These are phyloP conservation scores for Homolaphlyctis polyrhiza DNA, from an alignment of 371 early-diverging fungal genomes.

Conservation along the genomic window DNA sequence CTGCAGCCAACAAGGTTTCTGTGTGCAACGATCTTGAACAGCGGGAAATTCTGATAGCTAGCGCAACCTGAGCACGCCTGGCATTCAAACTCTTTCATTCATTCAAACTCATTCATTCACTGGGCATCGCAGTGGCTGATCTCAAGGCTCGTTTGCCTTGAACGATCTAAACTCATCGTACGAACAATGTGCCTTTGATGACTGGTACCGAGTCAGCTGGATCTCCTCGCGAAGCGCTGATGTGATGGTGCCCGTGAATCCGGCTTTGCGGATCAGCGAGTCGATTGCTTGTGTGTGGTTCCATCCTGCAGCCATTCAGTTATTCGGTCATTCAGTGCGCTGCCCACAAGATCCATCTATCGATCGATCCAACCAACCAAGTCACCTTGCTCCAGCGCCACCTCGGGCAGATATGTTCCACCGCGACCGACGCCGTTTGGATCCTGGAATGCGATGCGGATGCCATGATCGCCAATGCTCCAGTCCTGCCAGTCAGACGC, in stretches of 20 bases:
- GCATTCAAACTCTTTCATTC: too few species aligned
- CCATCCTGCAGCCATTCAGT: conserved; percentile 57
- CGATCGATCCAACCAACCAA: neutral
- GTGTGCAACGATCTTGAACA: too few species aligned
- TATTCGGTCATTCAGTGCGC: conserved; percentile 27
- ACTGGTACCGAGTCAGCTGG: conserved; percentile 78
- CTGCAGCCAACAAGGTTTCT: too few species aligned
- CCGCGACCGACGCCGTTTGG: conserved; percentile 42
- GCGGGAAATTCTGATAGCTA: too few species aligned
- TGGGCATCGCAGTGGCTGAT: too few species aligned
- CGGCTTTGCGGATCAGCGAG: conserved; percentile 81
- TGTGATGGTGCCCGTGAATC: conserved; percentile 60
- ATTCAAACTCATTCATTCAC: too few species aligned
- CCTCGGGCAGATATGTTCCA: conserved; percentile 91
- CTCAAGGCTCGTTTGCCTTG: too few species aligned
- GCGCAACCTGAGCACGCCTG: too few species aligned
- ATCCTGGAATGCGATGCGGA: conserved; percentile 78
- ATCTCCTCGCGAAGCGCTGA: conserved; percentile 46
- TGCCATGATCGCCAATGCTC: conserved; percentile 86
- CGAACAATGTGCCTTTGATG: conserved; percentile 55
- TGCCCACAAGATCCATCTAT: neutral
- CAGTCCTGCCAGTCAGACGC: conserved; percentile 77
- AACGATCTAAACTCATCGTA: conserved; percentile 58
- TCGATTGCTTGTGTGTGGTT: conserved; percentile 75
- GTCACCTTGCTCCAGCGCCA: conserved; percentile 60